phyloP scores from a whole-genome alignment of 805 yeast genomes.

The Komagataella kurtzmanii region DNA sequence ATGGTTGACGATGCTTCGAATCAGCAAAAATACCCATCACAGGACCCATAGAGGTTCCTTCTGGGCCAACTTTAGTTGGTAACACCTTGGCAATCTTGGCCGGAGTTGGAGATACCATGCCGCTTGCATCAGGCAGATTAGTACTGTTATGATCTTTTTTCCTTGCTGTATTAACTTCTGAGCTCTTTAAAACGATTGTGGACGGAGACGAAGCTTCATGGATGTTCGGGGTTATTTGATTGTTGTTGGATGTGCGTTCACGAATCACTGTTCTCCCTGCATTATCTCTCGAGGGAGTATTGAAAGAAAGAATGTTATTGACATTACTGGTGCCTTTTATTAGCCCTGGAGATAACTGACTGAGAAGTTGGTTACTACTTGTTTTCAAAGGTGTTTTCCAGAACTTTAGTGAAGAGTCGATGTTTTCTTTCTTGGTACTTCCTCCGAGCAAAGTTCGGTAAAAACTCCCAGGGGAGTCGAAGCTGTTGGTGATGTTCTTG shows the following conservation, averaged over 20 bases:
- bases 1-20: constrained; percentile 2
- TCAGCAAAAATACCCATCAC: constrained; percentile 19
- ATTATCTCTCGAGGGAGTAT: background rate
- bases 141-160: background rate
- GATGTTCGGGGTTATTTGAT: background rate
- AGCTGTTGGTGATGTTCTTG: background rate
- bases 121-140: background rate
- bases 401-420: background rate
- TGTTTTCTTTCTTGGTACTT: background rate
- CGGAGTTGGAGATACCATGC: constrained; percentile 2
- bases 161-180: constrained; percentile 5
- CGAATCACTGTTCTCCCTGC: constrained; percentile 1
- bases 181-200: constrained; percentile 16
- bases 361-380: background rate
- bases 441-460: constrained; percentile 1
- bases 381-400: background rate
- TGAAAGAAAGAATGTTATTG: background rate
- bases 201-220: constrained; percentile 18
- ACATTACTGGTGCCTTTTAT: background rate
- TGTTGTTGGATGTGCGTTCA: background rate
- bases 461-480: constrained; percentile 1
- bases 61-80: background rate
- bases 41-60: constrained; percentile 9
- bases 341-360: background rate
- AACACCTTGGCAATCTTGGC: constrained; percentile 1